Conservation (phyloP, 208 protist species). For the Crithidia expoeki region DNA sequence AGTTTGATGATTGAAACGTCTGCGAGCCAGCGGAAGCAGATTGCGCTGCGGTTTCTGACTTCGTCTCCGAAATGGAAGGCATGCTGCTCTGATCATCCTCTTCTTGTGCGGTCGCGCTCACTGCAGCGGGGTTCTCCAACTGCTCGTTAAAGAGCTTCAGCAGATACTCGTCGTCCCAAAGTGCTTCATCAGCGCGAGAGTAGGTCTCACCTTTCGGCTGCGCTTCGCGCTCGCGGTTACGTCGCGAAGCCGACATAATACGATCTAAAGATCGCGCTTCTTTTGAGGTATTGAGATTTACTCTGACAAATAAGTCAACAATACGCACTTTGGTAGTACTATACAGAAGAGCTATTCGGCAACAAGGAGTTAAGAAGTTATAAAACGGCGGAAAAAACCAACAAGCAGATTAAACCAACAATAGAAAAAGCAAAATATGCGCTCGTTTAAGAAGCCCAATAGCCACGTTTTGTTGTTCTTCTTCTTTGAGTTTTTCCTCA, state of each 20-base stretch:
- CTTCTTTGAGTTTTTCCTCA: too few relatives aligned
- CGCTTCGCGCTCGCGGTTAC: constrained; percentile 14
- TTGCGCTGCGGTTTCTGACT: neutral
- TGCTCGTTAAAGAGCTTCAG: constrained; percentile 79
- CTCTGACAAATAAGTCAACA: too few relatives aligned
- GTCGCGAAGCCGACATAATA: constrained; percentile 7
- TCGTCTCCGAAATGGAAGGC: neutral
- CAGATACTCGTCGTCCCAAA: constrained; percentile 88
- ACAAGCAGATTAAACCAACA: too few relatives aligned
- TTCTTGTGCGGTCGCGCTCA: constrained; percentile 4
- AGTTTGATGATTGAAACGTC: neutral
- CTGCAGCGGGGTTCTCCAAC: constrained; percentile 38
- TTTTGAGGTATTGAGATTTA: too few relatives aligned
- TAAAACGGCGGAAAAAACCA: too few relatives aligned
- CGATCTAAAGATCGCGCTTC: too few relatives aligned
- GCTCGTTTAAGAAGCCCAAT: too few relatives aligned
- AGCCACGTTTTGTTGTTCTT: too few relatives aligned
- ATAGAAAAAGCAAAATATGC: too few relatives aligned
- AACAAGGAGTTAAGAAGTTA: too few relatives aligned
- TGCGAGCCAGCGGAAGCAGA: neutral
- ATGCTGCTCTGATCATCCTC: neutral
- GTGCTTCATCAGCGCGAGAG: constrained; percentile 48
- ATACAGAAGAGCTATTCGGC: too few relatives aligned
- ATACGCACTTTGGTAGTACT: too few relatives aligned
- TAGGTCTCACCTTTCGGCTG: constrained; percentile 34